Conservation (phyloP, 2,329 filamentous ascomycete species). For the Clonostachys chloroleuca region DNA sequence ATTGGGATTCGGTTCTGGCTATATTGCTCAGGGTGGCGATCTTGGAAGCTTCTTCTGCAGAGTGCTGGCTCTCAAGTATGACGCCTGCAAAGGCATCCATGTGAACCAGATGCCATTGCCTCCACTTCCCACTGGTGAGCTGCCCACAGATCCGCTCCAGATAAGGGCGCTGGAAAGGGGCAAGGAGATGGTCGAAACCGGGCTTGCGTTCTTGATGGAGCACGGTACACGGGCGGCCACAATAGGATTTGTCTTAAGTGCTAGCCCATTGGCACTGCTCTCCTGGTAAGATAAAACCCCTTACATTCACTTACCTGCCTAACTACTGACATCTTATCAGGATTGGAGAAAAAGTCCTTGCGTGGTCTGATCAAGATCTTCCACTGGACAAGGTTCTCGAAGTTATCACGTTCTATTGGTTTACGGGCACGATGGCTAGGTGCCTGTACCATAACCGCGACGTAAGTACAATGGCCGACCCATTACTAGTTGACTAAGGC, state of each 20-base stretch:
- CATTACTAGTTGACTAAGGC: not conserved
- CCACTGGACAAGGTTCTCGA: slow-evolving; percentile 29
- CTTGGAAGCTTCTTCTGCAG: not conserved
- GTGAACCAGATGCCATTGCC: slow-evolving; percentile 4
- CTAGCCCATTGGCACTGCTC: slow-evolving; percentile 33
- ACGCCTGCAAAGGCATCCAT: slow-evolving; percentile 1
- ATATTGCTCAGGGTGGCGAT: slow-evolving; percentile 5
- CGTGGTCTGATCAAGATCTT: slow-evolving; percentile 41
- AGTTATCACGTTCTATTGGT: too few relatives aligned
- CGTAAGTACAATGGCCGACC: not conserved
- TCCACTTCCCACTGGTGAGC: slow-evolving; percentile 4
- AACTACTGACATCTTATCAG: slow-evolving; percentile 35
- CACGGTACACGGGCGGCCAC: slow-evolving; percentile 5
- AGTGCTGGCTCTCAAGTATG: not conserved
- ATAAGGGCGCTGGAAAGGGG: not conserved
- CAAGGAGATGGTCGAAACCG: slow-evolving; percentile 3
- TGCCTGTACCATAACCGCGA: slow-evolving; percentile 44
- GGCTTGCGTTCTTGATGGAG: slow-evolving; percentile 4
- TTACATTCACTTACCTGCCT: slow-evolving; percentile 25
- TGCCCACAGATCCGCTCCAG: not conserved
- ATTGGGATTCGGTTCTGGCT: slow-evolving; percentile 4
- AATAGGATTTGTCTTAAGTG: not conserved
- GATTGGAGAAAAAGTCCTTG: slow-evolving; percentile 52
- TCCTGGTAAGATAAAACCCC: slow-evolving; percentile 31
- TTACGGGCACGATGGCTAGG: slow-evolving; percentile 27